Evolutionary conservation across 1,284 basidiomycete species (phyloP).

Genomic region (Naganishia cerealis): DNA sequence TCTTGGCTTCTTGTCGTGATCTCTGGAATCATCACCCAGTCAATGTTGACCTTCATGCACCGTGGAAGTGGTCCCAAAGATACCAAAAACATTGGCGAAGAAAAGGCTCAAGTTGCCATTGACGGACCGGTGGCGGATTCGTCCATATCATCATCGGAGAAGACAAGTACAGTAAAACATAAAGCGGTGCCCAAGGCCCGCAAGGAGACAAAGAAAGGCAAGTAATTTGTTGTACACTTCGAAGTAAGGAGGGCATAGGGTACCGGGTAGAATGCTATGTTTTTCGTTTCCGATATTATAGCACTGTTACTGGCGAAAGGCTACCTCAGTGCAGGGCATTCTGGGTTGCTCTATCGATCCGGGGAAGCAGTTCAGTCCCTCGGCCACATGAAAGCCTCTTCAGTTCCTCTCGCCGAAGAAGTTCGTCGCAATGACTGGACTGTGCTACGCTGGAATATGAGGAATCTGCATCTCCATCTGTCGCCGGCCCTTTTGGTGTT

Average conservation of each 20-base stretch:
- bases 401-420: neutral
- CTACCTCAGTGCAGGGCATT: neutral
- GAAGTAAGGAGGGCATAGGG: neutral
- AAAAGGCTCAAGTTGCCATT: conserved; percentile 3
- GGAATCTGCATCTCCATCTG: no score
- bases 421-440: neutral
- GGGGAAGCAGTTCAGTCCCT: neutral
- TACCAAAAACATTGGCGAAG: neutral
- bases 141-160: neutral
- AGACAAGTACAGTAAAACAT: neutral
- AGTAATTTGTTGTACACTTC: conserved; percentile 1
- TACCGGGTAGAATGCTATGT: neutral
- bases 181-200: conserved; percentile 1
- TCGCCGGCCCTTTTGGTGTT: no score
- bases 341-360: neutral
- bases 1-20: conserved; percentile 41
- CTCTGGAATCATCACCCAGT: conserved; percentile 39
- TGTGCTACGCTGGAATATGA: no score
- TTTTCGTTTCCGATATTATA: neutral
- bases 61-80: conserved; percentile 3
- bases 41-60: conserved; percentile 40
- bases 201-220: conserved; percentile 18
- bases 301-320: neutral
- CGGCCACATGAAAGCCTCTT: neutral
- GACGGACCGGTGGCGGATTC: conserved; percentile 8